A percentile compares a stretch with the other conserved stretches of the same genome.
Conservation (phyloP, 2,329 filamentous ascomycete species). For the Xylaria sp. region DNA sequence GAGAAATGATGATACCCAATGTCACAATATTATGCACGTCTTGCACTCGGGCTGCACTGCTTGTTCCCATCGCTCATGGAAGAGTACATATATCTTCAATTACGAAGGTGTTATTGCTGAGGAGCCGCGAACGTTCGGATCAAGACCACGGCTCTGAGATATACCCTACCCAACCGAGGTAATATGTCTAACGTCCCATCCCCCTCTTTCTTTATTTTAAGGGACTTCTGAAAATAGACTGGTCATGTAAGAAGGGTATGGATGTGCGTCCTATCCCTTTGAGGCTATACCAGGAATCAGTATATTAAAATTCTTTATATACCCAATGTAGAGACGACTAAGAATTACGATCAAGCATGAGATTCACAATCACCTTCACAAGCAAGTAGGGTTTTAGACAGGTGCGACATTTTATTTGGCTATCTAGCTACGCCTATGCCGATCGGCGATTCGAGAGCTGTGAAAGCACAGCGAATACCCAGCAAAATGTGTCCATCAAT, state of each 20-base stretch:
- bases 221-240: too few species aligned
- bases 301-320: neutral
- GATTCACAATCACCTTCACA: neutral
- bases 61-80: neutral
- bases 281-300: neutral
- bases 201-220: too few species aligned
- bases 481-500: neutral
- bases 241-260: too few species aligned
- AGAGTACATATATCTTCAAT: neutral
- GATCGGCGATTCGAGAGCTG: neutral
- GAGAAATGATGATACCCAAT: conserved; percentile 34
- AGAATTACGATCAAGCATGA: neutral
- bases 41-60: neutral
- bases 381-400: neutral
- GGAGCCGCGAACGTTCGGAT: neutral
- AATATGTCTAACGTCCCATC: too few species aligned
- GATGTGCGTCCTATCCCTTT: neutral
- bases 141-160: neutral
- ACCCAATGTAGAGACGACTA: neutral
- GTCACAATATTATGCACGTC: neutral
- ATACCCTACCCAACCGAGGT: neutral
- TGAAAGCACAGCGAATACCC: too few species aligned
- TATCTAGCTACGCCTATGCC: neutral
- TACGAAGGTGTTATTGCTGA: too few species aligned
- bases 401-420: neutral